Conservation (phyloP, 768 basidiomycete species). For the Suillus americanus region DNA sequence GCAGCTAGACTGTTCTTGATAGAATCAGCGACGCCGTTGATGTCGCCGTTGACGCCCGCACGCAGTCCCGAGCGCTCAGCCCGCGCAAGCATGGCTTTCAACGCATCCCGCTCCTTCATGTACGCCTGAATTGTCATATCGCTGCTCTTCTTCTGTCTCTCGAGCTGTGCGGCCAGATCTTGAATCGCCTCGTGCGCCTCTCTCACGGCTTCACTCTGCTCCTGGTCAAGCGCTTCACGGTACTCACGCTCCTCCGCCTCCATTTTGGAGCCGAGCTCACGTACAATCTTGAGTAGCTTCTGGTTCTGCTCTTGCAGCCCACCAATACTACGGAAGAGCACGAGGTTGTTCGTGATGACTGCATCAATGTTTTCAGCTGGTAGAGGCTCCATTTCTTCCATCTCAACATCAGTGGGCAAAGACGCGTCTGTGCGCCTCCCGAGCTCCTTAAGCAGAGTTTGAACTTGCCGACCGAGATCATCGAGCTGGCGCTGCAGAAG, state of each 20-base stretch:
- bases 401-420: constrained; percentile 69
- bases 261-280: constrained; percentile 82
- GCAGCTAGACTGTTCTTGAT: constrained; percentile 43
- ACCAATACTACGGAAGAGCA: constrained; percentile 79
- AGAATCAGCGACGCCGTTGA: constrained; percentile 24
- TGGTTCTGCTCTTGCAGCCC: constrained; percentile 91
- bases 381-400: constrained; percentile 43
- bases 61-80: constrained; percentile 34
- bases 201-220: constrained; percentile 75
- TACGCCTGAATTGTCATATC: constrained; percentile 76
- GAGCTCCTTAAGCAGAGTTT: constrained; percentile 73
- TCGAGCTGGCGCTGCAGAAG: constrained; percentile 74
- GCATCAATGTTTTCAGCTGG: constrained; percentile 63
- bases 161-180: constrained; percentile 73
- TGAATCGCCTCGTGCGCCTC: constrained; percentile 90
- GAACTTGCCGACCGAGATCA: constrained; percentile 85
- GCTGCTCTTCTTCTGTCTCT: constrained; percentile 70
- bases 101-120: constrained; percentile 84
- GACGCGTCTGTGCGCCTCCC: constrained; percentile 82
- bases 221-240: constrained; percentile 63
- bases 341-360: constrained; percentile 86
- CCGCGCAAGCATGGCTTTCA: constrained; percentile 71
- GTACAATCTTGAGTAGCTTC: constrained; percentile 78
- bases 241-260: constrained; percentile 84
- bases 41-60: constrained; percentile 30